phyloP scores from a whole-genome alignment of 257 asterid genomes.

The Hygrophila difformis region DNA sequence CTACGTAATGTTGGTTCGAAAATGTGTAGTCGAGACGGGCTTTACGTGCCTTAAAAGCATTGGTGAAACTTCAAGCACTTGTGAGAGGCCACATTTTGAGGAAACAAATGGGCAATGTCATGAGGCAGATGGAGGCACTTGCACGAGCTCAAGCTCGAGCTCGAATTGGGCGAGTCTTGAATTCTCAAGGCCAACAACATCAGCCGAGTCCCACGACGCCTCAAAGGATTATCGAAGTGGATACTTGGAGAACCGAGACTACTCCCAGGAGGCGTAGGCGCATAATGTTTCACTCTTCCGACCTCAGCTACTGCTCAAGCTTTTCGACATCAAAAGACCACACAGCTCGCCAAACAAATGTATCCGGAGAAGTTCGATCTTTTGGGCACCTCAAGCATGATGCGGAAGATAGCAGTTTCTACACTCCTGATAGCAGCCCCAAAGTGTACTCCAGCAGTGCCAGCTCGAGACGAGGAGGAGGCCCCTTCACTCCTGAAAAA shows the following conservation, averaged over 20 bases:
- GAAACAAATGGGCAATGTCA: constrained; percentile 32
- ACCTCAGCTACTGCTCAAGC: constrained; percentile 38
- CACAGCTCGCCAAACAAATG: constrained; percentile 22
- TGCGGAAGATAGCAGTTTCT: constrained; percentile 23
- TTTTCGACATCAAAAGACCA: constrained; percentile 37
- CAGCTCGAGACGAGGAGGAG: constrained; percentile 34
- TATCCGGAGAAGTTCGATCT: constrained; percentile 38
- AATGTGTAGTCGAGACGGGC: constrained; percentile 62
- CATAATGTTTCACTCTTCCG: constrained; percentile 40
- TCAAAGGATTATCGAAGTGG: too few species aligned
- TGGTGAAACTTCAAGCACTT: constrained; percentile 74
- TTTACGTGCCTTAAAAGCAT: constrained; percentile 57
- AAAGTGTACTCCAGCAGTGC: constrained; percentile 38
- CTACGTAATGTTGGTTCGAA: too few species aligned
- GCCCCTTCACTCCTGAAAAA: constrained; percentile 53
- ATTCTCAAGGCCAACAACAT: constrained; percentile 32
- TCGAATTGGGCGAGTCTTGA: constrained; percentile 26
- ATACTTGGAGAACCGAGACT: too few species aligned
- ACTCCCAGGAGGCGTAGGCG: too few species aligned
- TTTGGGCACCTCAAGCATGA: constrained; percentile 23
- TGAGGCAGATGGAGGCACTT: constrained; percentile 41
- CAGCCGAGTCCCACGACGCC: constrained; percentile 24
- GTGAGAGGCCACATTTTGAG: constrained; percentile 62
- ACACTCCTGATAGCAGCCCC: constrained; percentile 60
- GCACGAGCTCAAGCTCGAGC: constrained; percentile 44